Evolutionary conservation across 306 rosid species (phyloP), one percentile per base, ranked within the genome.

Genomic region (Vigna mungo): DNA sequence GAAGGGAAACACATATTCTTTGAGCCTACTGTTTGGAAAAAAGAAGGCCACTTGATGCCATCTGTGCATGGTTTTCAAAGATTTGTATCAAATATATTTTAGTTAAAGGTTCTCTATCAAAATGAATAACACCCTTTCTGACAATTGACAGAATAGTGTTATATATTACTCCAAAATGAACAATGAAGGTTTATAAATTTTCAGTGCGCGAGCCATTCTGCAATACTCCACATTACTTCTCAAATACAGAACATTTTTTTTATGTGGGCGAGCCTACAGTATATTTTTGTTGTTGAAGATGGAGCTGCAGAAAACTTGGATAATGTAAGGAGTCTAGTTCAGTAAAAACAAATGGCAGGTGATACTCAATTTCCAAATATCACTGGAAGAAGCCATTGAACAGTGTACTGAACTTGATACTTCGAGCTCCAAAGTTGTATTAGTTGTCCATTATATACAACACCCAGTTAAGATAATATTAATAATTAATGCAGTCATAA

Each of bases 1-100:
- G 68, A 92, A 95, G 82, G 93, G 93, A 17, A 89, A 78, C 86
- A 78, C 92, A 4, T 95, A 95, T 61, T 95, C 98, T 6, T 37
- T 87, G 79, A 79, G 95, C 88, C 81, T 95, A 60, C 82, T 92
- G 15, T 78, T 95, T 43, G 93, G 93, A 56, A 92, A 86, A 81
- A 89, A 83, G 58, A 95, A 95, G 90, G 81, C 90, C 21, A 36
- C 68, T n/a, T 87, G 68, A 80, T 49, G 47, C 65, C 60, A 16
- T 60, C 2, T 20, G 37, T 62, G n/a, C 78, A 23, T 13, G 53
- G 37, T 66, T 66, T 76, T 63, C 46, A 18, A 54, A 53, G 58
- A 44, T 25, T 20, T 70, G 43, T 51, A 55, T 71, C 25, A 52
- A 76, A 61, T 27, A 63, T 15, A 41, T 53, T 82, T 34, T 44